Percentiles rank a stretch among this genome's conserved stretches.
These are phyloP conservation scores for Tetrapisispora phaffii DNA, from an alignment of 805 yeast genomes.

Conservation along the genomic window DNA sequence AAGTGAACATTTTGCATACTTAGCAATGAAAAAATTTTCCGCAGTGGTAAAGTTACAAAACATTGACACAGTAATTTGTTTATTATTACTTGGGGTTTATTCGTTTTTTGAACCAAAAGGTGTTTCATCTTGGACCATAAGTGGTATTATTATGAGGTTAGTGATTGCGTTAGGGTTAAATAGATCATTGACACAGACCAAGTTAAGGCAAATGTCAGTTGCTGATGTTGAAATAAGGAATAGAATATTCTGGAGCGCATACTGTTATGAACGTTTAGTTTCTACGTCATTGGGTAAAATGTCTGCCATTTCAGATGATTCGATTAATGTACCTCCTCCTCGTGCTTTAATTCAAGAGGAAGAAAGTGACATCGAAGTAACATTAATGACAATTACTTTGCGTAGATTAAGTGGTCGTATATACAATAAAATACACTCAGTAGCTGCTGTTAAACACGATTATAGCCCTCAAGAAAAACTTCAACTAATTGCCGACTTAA, in stretches of 20 bases:
- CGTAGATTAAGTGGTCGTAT: constrained; percentile 41
- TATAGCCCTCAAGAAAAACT: constrained; percentile 27
- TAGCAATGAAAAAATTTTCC: constrained; percentile 35
- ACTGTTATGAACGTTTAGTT: constrained; percentile 39
- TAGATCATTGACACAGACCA: constrained; percentile 27
- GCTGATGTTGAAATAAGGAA: constrained; percentile 36
- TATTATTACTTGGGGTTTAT: constrained; percentile 39
- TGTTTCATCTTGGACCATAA: constrained; percentile 42
- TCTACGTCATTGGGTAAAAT: constrained; percentile 43
- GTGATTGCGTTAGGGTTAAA: constrained; percentile 39
- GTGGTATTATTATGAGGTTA: constrained; percentile 38
- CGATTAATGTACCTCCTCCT: constrained; percentile 39
- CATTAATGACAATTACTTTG: constrained; percentile 34
- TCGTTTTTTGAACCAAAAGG: constrained; percentile 44
- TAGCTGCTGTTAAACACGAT: constrained; percentile 30
- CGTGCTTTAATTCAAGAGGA: constrained; percentile 34
- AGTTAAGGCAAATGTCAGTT: constrained; percentile 23
- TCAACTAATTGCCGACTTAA: constrained; percentile 26
- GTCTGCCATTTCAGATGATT: constrained; percentile 39
- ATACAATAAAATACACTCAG: constrained; percentile 38
- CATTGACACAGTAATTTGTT: constrained; percentile 33
- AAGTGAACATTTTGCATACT: constrained; percentile 33
- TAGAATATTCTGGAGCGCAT: constrained; percentile 42
- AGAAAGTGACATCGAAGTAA: constrained; percentile 32
- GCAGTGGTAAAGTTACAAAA: constrained; percentile 33